These are phyloP conservation scores for Acanthamoeba lenticulata DNA, from an alignment of 208 protist species.

Conservation along the genomic window DNA sequence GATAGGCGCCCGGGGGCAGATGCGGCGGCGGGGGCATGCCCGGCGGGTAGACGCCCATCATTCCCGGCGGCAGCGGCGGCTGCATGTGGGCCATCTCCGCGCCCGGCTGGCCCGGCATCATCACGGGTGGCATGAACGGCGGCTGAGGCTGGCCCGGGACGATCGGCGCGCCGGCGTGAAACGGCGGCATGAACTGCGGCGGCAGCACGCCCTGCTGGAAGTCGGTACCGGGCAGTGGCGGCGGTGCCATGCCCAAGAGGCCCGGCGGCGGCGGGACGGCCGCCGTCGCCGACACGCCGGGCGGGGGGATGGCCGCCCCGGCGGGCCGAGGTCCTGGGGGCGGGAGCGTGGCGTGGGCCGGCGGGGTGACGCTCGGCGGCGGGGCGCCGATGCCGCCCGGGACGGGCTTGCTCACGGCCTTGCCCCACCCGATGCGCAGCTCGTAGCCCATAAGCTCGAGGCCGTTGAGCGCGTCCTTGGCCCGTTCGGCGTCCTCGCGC, in stretches of 20 bases:
- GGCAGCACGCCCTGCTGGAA: neutral
- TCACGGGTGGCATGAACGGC: neutral
- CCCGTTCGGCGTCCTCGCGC: slow-evolving; percentile 40
- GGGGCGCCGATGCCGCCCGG: neutral
- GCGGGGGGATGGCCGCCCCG: neutral
- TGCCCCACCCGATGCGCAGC: slow-evolving; percentile 79
- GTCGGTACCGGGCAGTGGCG: no score
- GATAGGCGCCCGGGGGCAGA: neutral
- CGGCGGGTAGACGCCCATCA: no score
- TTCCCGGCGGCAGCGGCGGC: neutral
- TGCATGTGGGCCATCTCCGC: neutral
- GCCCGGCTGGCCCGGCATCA: neutral
- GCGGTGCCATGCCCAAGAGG: neutral
- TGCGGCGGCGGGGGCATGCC: neutral
- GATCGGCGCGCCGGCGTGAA: neutral
- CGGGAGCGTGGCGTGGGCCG: neutral
- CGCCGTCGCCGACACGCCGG: neutral
- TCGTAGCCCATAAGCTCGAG: slow-evolving; percentile 55
- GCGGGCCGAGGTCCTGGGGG: neutral
- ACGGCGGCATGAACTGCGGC: neutral
- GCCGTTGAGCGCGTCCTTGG: slow-evolving; percentile 13
- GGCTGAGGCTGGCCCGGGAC: neutral
- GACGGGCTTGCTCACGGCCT: slow-evolving; percentile 41
- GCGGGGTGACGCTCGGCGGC: neutral
- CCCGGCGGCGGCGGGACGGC: neutral